Base-by-base conservation (phyloP, 2,329 filamentous ascomycete species). In the Monosporascus sp. region DNA sequence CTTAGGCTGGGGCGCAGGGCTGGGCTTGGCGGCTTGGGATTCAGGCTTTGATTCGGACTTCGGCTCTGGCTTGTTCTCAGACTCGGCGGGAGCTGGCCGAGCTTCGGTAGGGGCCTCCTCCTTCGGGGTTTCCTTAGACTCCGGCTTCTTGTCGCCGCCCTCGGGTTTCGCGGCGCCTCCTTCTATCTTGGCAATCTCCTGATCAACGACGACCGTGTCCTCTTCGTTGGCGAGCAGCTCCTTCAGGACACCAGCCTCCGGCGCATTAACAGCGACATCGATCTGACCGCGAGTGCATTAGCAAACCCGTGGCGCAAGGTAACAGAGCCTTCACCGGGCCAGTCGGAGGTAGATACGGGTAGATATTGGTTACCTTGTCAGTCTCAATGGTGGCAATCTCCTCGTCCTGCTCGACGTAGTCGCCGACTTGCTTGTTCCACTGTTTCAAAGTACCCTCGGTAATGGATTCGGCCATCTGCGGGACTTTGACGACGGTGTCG, bases 321-420 rank as follows among this genome's bases (percentile, higher is more conserved):
- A 37, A 53, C 28, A 48, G 22, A 43, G 41, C 17, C 48, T 44
- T 24, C 41, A 40, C 44, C 43, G 18, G 28, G 49, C 45, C 41
- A 31, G 37, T 18, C 48, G 28, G 48, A 43, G 48, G 48, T 2
- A 38, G 37, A 38, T 37, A 28, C 48, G 9, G 35, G 24, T 20
- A 41, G 22, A 51, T 24, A 35, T 22, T 22, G 53, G 70, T 58
- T 76, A 91, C 90, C 86, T 99, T 99, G 81, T 99, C 94, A 15
- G 94, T 99, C 76, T 99, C 94, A 68, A 99, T 99, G 49, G 93
- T 97, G 35, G 94, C 94, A 71, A 99, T 93, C 72, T 99, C 94
- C 75, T 97, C 94, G 68, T 99, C 94, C 66, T 87, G 87, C 77
- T 96, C 91, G 50, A 99, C 92, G 65, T 85, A 92, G 71, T 99